Base-by-base conservation (phyloP, 345 rosid species). In the Moricandia arvensis region DNA sequence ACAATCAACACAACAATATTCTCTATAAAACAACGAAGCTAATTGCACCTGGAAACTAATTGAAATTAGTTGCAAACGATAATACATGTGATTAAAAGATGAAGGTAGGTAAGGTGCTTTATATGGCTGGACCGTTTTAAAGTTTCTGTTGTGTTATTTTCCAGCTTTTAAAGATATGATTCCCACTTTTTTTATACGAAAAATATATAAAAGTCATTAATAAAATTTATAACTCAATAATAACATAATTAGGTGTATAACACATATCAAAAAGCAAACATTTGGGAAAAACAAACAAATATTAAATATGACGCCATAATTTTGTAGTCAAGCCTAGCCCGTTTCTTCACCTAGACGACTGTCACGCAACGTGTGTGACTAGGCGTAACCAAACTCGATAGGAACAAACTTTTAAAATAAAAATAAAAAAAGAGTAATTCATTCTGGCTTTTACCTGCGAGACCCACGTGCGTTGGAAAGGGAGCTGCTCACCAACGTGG, bases 341-440 rank as follows among this genome's bases (percentile, higher is more conserved):
- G 81, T 78, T 72, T 72, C 73, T 60, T 72, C 69, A 72, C 49
- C 69, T 34, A 77, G 66, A 78, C 66, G 60, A 68, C 78, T 41
- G 66, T 62, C 81, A 79, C 82, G 71, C 78, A 73, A 79, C 78
- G 74, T 74, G 78, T 67, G 43, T 79, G 82, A 73, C 70, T 51
- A 73, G 70, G 68, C 81, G 81, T 73, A 68, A 72, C 71, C 41
- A 54, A 79, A 72, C 74, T 72, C 73, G 30, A 27, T 72, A 12
- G 17, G 65, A 71, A 65, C 72, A 65, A 64, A 77, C 55, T 34
- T 34, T 34, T 55, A 1, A 16, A 37, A 54, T 8, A 35, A 3
- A 6, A 1, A 29, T 2, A 9, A 27, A 7, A 37, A 58, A 34
- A 29, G 54, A 71, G 63, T 49, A 60, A 72, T 76, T 76, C 65